Percentiles rank a stretch among this genome's conserved stretches.
phyloP scores from a whole-genome alignment of 768 basidiomycete species.

The Tulasnella sp. region DNA sequence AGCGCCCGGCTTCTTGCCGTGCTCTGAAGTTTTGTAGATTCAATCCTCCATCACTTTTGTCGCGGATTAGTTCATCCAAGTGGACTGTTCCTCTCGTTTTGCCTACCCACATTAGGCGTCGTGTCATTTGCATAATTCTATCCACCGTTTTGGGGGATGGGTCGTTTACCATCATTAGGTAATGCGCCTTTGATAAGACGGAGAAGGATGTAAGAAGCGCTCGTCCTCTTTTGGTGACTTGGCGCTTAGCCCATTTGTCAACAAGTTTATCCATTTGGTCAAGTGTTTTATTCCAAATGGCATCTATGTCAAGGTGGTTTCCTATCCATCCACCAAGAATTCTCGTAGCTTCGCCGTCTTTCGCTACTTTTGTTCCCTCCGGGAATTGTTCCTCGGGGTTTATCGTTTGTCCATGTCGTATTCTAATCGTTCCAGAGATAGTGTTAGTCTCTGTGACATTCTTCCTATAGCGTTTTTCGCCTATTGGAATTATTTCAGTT shows the following conservation, averaged over 20 bases:
- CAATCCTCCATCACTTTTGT: not conserved
- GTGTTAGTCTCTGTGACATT: no score
- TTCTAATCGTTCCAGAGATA: not conserved
- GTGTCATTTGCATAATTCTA: not conserved
- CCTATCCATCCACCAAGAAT: constrained; percentile 1
- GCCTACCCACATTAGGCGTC: not conserved
- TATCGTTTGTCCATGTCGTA: not conserved
- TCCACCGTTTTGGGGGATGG: not conserved
- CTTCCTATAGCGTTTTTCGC: no score
- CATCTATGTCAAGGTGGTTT: not conserved
- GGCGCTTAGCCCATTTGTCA: not conserved
- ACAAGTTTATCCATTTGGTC: not conserved
- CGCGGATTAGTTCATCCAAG: not conserved
- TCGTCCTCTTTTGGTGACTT: not conserved
- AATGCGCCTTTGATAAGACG: not conserved
- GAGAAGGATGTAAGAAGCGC: not conserved
- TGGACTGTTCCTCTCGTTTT: not conserved
- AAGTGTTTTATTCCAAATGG: not conserved
- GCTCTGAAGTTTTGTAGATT: not conserved
- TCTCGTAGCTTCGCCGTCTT: not conserved
- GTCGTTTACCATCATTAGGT: constrained; percentile 4
- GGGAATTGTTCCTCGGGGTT: no score
- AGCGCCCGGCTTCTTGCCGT: not conserved
- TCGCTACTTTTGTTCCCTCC: not conserved
- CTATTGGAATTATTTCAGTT: no score